Evolutionary conservation across 305 asterid species (phyloP).

Genomic region (Salvia sclarea): DNA sequence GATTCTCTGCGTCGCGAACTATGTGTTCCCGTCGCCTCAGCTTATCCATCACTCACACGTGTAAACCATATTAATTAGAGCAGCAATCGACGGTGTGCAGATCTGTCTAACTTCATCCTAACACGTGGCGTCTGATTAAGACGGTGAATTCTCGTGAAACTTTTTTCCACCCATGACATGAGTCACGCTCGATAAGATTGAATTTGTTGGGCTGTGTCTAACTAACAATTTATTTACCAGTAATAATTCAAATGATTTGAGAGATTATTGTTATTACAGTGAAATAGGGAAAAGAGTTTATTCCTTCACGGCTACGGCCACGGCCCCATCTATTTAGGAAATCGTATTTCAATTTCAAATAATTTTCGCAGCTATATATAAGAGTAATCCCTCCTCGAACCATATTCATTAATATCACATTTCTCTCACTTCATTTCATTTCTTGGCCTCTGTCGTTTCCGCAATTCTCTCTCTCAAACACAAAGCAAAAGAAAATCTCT

Average conservation of each 20-base stretch:
- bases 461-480: constrained; percentile 16
- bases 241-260: not conserved
- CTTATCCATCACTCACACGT: constrained; percentile 24
- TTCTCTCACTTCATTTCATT: constrained; percentile 2
- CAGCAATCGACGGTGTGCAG: constrained; percentile 27
- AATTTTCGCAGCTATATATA: constrained; percentile 24
- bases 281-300: not conserved
- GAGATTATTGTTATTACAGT: not conserved
- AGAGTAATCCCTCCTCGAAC: not conserved
- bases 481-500: not conserved
- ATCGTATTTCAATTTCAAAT: not conserved
- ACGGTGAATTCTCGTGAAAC: constrained; percentile 22
- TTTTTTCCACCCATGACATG: constrained; percentile 8
- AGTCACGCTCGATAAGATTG: constrained; percentile 11
- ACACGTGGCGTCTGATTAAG: constrained; percentile 25
- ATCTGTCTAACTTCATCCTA: not conserved
- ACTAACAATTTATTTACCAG: not conserved
- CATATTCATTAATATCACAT: constrained; percentile 27
- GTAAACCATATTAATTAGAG: not conserved
- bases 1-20: constrained; percentile 28
- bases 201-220: constrained; percentile 23
- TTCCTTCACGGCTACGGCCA: not conserved
- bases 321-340: constrained; percentile 2
- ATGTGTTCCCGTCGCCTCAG: not conserved
- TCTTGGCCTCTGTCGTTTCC: not conserved